Conservation (phyloP, 2,329 filamentous ascomycete genomes). For the Elsinoe necatrix region DNA sequence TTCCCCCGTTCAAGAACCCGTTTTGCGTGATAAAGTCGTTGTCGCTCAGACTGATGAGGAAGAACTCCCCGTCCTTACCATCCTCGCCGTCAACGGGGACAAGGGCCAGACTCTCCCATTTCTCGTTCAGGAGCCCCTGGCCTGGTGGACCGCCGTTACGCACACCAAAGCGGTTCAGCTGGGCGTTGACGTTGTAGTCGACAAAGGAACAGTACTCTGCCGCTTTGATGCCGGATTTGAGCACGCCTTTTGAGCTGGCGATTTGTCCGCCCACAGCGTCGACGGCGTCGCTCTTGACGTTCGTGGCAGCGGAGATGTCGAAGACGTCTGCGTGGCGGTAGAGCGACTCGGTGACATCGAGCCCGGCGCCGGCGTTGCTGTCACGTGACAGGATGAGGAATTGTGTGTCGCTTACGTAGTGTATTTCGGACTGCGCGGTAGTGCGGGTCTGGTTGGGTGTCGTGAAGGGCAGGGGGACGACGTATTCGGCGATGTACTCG, state of each 20-base stretch:
- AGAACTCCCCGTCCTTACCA: constrained; percentile 51
- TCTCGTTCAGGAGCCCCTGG: constrained; percentile 57
- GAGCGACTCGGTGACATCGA: constrained; percentile 41
- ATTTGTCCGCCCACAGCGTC: constrained; percentile 35
- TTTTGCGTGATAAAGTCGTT: constrained; percentile 71
- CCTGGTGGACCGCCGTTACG: constrained; percentile 60
- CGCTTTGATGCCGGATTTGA: constrained; percentile 47
- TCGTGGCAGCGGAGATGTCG: constrained; percentile 53
- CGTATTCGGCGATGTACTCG: constrained; percentile 52
- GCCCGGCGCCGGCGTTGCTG: constrained; percentile 50
- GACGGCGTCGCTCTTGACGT: constrained; percentile 44
- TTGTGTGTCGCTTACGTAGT: constrained; percentile 53
- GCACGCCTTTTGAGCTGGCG: constrained; percentile 42
- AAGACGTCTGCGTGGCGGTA: constrained; percentile 65
- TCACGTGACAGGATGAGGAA: constrained; percentile 62
- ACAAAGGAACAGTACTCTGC: constrained; percentile 59
- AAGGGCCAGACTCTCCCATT: constrained; percentile 64
- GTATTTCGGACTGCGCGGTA: constrained; percentile 61
- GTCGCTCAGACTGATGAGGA: constrained; percentile 58
- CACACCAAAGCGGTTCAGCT: constrained; percentile 57
- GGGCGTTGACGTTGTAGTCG: constrained; percentile 57
- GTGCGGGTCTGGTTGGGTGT: constrained; percentile 44
- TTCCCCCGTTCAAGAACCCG: constrained; percentile 52
- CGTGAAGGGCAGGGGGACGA: constrained; percentile 55
- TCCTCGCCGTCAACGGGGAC: constrained; percentile 43